Evolutionary conservation across 1,139 yeast genomes (phyloP).

Genomic region (Tardiomyces blankii): DNA sequence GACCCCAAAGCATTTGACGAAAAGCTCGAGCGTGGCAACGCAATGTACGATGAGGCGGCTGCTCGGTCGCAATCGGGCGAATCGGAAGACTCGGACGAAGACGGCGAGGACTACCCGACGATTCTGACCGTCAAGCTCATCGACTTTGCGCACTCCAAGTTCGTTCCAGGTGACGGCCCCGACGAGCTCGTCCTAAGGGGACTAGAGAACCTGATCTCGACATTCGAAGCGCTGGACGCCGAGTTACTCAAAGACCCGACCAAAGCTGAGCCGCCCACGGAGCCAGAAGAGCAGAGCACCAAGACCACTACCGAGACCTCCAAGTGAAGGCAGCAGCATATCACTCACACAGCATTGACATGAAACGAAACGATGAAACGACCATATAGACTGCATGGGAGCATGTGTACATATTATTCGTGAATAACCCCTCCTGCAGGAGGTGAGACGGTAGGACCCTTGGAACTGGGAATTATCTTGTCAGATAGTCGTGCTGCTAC

Average conservation of each 20-base stretch:
- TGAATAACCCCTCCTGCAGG: too few species aligned
- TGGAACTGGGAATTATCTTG: too few species aligned
- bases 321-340: constrained; percentile 3
- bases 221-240: constrained; percentile 25
- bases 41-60: constrained; percentile 20
- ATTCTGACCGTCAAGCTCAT: constrained; percentile 54
- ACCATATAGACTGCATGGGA: too few species aligned
- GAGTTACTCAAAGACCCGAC: not conserved
- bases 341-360: not conserved
- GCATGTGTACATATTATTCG: too few species aligned
- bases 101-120: constrained; percentile 21
- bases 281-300: too few species aligned
- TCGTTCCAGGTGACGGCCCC: constrained; percentile 51
- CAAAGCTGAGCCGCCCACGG: too few species aligned
- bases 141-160: constrained; percentile 82
- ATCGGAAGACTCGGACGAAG: constrained; percentile 18
- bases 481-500: too few species aligned
- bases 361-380: too few species aligned
- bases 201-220: constrained; percentile 43
- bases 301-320: too few species aligned
- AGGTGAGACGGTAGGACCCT: too few species aligned
- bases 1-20: constrained; percentile 31
- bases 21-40: constrained; percentile 13
- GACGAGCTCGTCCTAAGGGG: constrained; percentile 66
- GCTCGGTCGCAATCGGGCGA: constrained; percentile 10